phyloP scores from a whole-genome alignment of 73 alveolate genomes.

The Blepharisma japonicum region DNA sequence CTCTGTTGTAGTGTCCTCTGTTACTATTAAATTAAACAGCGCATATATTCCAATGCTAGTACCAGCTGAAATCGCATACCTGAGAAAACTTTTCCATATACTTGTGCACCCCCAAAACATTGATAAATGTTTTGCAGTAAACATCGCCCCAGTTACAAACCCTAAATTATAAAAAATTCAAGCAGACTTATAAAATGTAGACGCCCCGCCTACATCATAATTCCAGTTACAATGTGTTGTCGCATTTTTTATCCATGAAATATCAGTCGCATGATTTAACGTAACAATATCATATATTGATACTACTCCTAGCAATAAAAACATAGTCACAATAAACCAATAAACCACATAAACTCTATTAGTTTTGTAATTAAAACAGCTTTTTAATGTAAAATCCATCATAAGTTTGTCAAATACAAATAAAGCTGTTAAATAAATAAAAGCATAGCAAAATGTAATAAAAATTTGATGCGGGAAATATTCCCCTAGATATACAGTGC shows the following conservation, averaged over 20 bases:
- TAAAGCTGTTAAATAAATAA: background rate
- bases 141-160: background rate
- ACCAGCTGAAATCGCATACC: background rate
- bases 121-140: background rate
- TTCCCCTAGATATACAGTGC: constrained; percentile 6
- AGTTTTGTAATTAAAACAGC: background rate
- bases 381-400: background rate
- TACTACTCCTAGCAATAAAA: background rate
- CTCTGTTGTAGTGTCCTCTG: no score
- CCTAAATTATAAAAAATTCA: constrained; percentile 14
- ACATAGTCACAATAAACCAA: background rate
- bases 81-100: background rate
- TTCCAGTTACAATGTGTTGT: background rate
- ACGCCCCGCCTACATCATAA: background rate
- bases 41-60: no score
- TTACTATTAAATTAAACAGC: no score
- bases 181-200: background rate
- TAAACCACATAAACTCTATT: background rate
- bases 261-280: background rate
- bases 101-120: constrained; percentile 4
- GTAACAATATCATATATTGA: background rate
- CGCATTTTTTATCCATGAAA: constrained; percentile 11
- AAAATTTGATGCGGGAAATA: constrained; percentile 24
- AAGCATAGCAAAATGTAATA: constrained; percentile 18
- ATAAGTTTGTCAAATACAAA: background rate